Conservation (phyloP, 148 eudicot genomes). For the Rhododendron kiyosumense region DNA sequence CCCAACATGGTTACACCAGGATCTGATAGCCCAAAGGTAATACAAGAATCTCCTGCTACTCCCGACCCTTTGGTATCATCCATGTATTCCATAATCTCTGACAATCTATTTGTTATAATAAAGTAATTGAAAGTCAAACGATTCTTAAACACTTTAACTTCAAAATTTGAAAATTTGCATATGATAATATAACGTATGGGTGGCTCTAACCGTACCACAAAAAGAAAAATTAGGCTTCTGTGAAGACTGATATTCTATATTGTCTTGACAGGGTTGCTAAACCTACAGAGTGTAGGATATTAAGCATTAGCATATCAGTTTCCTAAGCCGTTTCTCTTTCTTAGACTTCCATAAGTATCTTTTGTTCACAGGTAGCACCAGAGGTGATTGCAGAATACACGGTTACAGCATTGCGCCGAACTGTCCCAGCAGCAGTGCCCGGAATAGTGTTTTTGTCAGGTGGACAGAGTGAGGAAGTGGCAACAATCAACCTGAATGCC, state of each 20-base stretch:
- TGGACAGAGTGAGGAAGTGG: conserved; percentile 88
- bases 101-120: not conserved
- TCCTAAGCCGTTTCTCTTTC: not conserved
- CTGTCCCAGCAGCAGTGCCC: conserved; percentile 91
- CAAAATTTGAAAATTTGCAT: not conserved
- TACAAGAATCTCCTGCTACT: not conserved
- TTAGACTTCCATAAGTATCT: not conserved
- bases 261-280: not conserved
- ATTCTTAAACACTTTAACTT: not conserved
- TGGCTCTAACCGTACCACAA: not conserved
- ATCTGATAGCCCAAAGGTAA: conserved; percentile 74
- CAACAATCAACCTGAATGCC: conserved; percentile 69
- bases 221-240: not conserved
- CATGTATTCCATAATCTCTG: not conserved
- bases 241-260: not conserved
- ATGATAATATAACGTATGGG: not conserved
- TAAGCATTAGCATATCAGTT: not conserved
- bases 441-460: conserved; percentile 89
- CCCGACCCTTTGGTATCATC: not conserved
- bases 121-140: not conserved
- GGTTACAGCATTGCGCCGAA: conserved; percentile 61
- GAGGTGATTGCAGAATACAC: conserved; percentile 86
- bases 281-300: not conserved
- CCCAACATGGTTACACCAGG: conserved; percentile 99
- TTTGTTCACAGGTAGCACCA: conserved; percentile 47